phyloP scores from a whole-genome alignment of 2,329 filamentous ascomycete species.

The Tricladium varicosporioides region DNA sequence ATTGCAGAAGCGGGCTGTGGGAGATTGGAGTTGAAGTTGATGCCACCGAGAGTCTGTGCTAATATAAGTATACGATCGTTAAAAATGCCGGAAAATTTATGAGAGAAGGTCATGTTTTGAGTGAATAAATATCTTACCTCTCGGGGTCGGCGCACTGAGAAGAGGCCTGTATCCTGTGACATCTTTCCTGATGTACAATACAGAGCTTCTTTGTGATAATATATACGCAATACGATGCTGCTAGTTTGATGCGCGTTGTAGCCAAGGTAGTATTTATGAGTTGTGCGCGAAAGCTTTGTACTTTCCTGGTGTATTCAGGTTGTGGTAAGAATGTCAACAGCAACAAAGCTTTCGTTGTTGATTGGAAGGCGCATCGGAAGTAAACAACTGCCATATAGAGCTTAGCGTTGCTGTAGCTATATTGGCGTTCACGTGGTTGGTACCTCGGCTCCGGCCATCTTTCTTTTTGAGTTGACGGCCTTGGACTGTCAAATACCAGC shows the following conservation, averaged over 20 bases:
- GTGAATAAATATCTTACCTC: slow-evolving; percentile 60
- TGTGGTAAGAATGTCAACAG: not conserved
- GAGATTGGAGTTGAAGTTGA: slow-evolving; percentile 80
- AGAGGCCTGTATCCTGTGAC: slow-evolving; percentile 85
- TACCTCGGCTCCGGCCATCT: slow-evolving; percentile 23
- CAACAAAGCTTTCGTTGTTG: slow-evolving; percentile 9
- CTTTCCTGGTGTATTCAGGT: too few relatives aligned
- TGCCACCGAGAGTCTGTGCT: slow-evolving; percentile 75
- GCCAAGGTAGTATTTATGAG: too few relatives aligned
- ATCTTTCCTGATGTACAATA: slow-evolving; percentile 46
- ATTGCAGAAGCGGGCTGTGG: slow-evolving; percentile 90
- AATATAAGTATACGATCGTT: slow-evolving; percentile 13
- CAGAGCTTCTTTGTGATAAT: slow-evolving; percentile 9
- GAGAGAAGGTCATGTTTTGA: not conserved
- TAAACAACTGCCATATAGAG: slow-evolving; percentile 10
- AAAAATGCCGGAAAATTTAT: not conserved
- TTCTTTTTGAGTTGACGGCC: not conserved
- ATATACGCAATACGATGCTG: slow-evolving; percentile 2
- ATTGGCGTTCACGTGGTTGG: slow-evolving; percentile 1
- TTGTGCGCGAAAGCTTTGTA: too few relatives aligned
- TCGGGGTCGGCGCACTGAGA: slow-evolving; percentile 87
- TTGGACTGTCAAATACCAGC: too few relatives aligned
- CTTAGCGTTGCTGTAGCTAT: not conserved
- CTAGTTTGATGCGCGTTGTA: not conserved
- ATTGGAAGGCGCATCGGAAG: slow-evolving; percentile 2